phyloP scores from a whole-genome alignment of 257 asterid species.

The Solanum stenotomum region DNA sequence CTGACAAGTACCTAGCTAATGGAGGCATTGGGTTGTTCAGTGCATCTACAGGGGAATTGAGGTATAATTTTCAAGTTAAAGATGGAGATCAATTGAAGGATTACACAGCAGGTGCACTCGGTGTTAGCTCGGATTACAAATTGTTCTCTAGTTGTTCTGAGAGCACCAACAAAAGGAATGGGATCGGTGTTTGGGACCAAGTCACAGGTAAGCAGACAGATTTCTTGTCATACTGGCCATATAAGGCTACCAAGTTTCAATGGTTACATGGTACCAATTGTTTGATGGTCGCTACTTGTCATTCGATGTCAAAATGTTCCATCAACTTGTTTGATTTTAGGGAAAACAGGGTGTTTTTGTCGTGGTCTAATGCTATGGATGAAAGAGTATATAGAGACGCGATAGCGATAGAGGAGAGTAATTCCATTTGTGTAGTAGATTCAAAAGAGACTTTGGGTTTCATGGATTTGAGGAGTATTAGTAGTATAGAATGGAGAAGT shows the following conservation, averaged over 20 bases:
- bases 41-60: conserved; percentile 44
- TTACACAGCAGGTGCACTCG: neutral
- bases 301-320: too few species aligned
- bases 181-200: neutral
- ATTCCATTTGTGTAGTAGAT: conserved; percentile 36
- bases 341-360: too few species aligned
- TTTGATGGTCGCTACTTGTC: conserved; percentile 17
- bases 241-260: conserved; percentile 67
- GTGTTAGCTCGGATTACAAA: neutral
- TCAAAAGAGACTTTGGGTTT: conserved; percentile 81
- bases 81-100: conserved; percentile 36
- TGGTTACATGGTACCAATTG: conserved; percentile 61
- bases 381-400: conserved; percentile 39
- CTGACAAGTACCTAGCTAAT: conserved; percentile 55
- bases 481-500: neutral
- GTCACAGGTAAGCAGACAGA: conserved; percentile 50
- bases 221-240: conserved; percentile 29
- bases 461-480: conserved; percentile 53
- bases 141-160: neutral
- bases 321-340: conserved; percentile 61
- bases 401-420: conserved; percentile 19
- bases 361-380: too few species aligned
- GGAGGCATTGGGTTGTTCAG: conserved; percentile 78
- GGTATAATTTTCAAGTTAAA: conserved; percentile 47
- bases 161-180: neutral